These are phyloP conservation scores for Meyerozyma sp. DNA, from an alignment of 1,139 yeast species.

Conservation along the genomic window DNA sequence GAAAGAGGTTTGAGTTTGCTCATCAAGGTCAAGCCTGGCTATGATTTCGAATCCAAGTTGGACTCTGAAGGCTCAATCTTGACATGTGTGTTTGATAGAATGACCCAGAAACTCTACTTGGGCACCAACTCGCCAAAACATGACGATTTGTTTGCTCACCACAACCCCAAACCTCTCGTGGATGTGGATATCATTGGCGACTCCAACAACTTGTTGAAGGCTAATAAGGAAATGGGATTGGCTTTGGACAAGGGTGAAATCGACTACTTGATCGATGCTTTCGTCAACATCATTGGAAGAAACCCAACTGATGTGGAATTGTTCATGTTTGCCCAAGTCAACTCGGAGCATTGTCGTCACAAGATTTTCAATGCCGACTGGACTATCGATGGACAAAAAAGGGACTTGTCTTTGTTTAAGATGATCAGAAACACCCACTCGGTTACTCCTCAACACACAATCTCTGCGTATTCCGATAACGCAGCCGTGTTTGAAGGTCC, in stretches of 20 bases:
- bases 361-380: slow-evolving; percentile 98
- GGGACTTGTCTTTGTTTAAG: slow-evolving; percentile 74
- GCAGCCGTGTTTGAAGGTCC: slow-evolving; percentile 96
- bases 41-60: slow-evolving; percentile 54
- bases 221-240: slow-evolving; percentile 81
- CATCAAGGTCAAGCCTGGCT: slow-evolving; percentile 63
- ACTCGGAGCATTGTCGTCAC: slow-evolving; percentile 99
- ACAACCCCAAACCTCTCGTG: slow-evolving; percentile 80
- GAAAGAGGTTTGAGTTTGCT: slow-evolving; percentile 85
- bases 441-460: slow-evolving; percentile 73
- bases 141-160: slow-evolving; percentile 71
- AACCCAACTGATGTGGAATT: slow-evolving; percentile 97
- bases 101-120: slow-evolving; percentile 77
- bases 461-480: slow-evolving; percentile 94
- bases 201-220: slow-evolving; percentile 58
- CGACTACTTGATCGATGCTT: slow-evolving; percentile 78
- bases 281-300: slow-evolving; percentile 67
- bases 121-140: slow-evolving; percentile 50
- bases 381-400: slow-evolving; percentile 83
- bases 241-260: slow-evolving; percentile 94
- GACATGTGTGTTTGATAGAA: slow-evolving; percentile 80
- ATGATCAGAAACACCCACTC: slow-evolving; percentile 95
- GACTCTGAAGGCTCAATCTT: slow-evolving; percentile 40
- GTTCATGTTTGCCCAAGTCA: slow-evolving; percentile 99
- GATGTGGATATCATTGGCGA: slow-evolving; percentile 61